Base-by-base conservation (phyloP, 169 alveolate genomes). In the Eimeria praecox region DNA sequence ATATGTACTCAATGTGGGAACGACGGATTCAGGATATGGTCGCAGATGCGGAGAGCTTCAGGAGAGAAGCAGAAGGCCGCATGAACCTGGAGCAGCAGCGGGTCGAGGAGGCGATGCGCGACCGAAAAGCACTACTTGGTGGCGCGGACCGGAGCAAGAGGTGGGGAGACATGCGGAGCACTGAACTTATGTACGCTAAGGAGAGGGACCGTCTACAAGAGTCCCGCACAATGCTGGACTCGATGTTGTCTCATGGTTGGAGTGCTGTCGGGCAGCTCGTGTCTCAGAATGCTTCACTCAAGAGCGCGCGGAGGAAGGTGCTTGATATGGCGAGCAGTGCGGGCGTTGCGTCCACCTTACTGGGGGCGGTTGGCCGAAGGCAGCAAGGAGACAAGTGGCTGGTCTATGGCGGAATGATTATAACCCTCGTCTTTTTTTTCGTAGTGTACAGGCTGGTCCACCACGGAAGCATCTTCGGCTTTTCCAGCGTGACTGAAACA, bases 381-480 rank as follows among this genome's bases (percentile, higher is more conserved):
- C 94, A 94, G 62, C 89, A 88, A 22, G 91, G 92, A 2, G 96
- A 94, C 69, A 54, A 89, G 18, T 46, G 94, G 71, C 80, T 94
- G 4, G 94, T 94, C 33, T 94, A 59, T 52, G 96, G 94, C 3
- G 96, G 96, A n/a, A 94, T 94, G 96, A 18, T 85, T 22, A 6
- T 69, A 24, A 94, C 96, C 73, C 94, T 94, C 38, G 35, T 94
- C 77, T 94, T 94, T 82, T 94, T 94, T 89, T 94, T 94, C 80
- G 78, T 94, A 59, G 64, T 94, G 80, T 94, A 94, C 66, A 88
- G 96, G 20, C 82, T 66, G 27, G 56, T 94, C 66, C 96, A 94
- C 64, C 82, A 87, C 22, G 94, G 94, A 12, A 87, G 83, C 94
- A 62, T 87, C 30, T 87, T 87, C 71, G 83, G 80, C 35, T 87